Evolutionary conservation across 208 protist genomes (phyloP).

Genomic region (Leishmania tropica): DNA sequence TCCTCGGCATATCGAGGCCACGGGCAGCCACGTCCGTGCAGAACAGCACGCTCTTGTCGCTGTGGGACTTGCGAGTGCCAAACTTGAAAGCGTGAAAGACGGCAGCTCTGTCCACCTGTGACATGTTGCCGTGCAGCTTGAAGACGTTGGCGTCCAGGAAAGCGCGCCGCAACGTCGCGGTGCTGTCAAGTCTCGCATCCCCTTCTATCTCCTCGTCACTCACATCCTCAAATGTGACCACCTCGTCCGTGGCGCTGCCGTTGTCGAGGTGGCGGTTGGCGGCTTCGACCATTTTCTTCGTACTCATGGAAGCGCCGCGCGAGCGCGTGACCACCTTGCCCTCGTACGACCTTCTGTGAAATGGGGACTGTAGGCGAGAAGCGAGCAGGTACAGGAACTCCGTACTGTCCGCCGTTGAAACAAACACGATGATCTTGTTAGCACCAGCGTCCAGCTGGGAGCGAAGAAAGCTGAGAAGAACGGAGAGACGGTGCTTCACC

Average conservation of each 20-base stretch:
- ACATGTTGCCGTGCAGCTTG: constrained; percentile 96
- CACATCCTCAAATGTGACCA: constrained; percentile 88
- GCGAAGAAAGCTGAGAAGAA: constrained; percentile 93
- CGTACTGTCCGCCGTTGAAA: constrained; percentile 96
- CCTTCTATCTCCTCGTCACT: constrained; percentile 65
- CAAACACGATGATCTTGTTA: constrained; percentile 97
- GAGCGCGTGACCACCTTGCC: constrained; percentile 32
- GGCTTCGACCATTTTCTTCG: constrained; percentile 58
- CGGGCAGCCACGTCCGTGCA: constrained; percentile 96
- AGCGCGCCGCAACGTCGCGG: constrained; percentile 21
- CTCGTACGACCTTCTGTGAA: constrained; percentile 39
- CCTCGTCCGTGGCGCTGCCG: constrained; percentile 34
- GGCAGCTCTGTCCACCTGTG: constrained; percentile 91
- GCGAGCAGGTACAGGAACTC: constrained; percentile 98
- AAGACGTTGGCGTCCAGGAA: constrained; percentile 90
- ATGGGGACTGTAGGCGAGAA: constrained; percentile 70
- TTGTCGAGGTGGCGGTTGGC: constrained; percentile 56
- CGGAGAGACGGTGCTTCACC: constrained; percentile 87
- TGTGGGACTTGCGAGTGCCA: constrained; percentile 40
- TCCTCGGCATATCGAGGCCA: constrained; percentile 95
- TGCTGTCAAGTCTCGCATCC: constrained; percentile 10
- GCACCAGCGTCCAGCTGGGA: constrained; percentile 94
- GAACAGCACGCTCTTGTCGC: constrained; percentile 89
- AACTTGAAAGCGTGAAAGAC: constrained; percentile 92
- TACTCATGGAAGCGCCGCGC: constrained; percentile 29